phyloP scores from a whole-genome alignment of 2,329 filamentous ascomycete species.

The Ceratocystis eucalypticola region DNA sequence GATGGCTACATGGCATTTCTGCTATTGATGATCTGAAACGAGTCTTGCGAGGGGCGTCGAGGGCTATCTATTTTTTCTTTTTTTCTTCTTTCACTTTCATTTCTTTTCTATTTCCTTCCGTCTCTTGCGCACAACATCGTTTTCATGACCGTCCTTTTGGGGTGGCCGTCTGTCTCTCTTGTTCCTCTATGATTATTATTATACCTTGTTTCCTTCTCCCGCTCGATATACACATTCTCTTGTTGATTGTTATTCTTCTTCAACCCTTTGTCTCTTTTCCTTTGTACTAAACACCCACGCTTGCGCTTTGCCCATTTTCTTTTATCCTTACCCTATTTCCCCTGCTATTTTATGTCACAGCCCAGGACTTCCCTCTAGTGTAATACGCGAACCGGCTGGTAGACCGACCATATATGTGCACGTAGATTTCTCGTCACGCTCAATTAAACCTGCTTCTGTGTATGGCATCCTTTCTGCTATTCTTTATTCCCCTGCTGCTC shows the following conservation, averaged over 20 bases:
- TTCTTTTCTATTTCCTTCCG: constrained; percentile 4
- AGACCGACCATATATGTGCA: not conserved
- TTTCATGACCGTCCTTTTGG: constrained; percentile 1
- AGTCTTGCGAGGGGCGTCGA: not conserved
- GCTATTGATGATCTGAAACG: constrained; percentile 5
- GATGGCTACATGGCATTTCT: not conserved
- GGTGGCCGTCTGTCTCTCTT: constrained; percentile 4
- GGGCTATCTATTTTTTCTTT: not conserved
- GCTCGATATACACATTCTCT: not conserved
- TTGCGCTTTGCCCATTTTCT: not conserved
- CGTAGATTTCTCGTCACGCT: not conserved
- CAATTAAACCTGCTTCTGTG: not conserved
- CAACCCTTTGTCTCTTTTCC: not conserved
- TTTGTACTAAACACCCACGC: not conserved
- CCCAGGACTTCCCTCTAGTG: not conserved
- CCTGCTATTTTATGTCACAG: not conserved
- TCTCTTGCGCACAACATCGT: not conserved
- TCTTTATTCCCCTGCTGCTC: not conserved
- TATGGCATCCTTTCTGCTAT: not conserved
- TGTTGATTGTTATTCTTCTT: not conserved
- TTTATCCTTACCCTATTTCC: not conserved
- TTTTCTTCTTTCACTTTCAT: not conserved
- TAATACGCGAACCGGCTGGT: not conserved
- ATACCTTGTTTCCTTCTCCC: constrained; percentile 1
- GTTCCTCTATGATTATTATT: not conserved